Conservation (phyloP, 1,139 yeast genomes). For the Wickerhamomyces sp. region DNA sequence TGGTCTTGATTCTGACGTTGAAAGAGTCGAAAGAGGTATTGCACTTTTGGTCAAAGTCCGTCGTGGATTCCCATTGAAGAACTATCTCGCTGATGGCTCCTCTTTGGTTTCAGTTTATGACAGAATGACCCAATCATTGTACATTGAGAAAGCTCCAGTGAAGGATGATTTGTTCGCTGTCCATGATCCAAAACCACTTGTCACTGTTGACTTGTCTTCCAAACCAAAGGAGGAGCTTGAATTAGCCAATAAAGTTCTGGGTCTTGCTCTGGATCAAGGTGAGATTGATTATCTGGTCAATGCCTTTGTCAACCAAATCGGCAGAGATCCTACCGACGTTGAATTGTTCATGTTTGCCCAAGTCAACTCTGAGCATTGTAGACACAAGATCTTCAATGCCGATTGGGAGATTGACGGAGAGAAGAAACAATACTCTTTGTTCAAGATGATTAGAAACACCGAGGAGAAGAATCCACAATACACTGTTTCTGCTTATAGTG, state of each 20-base stretch:
- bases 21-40: slow-evolving; percentile 87
- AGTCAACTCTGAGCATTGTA: slow-evolving; percentile 98
- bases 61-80: slow-evolving; percentile 59
- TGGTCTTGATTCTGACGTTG: slow-evolving; percentile 66
- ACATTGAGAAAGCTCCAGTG: slow-evolving; percentile 53
- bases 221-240: slow-evolving; percentile 55
- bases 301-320: slow-evolving; percentile 69
- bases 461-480: slow-evolving; percentile 74
- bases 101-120: slow-evolving; percentile 71
- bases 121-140: slow-evolving; percentile 87
- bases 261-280: slow-evolving; percentile 87
- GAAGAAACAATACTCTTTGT: slow-evolving; percentile 67
- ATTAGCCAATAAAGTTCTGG: slow-evolving; percentile 76
- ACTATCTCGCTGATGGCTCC: slow-evolving; percentile 46
- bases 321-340: slow-evolving; percentile 95
- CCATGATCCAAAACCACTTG: slow-evolving; percentile 82
- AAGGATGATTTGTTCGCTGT: slow-evolving; percentile 70
- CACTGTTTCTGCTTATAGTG: slow-evolving; percentile 93
- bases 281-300: slow-evolving; percentile 84
- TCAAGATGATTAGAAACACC: slow-evolving; percentile 95
- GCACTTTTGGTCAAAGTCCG: slow-evolving; percentile 67
- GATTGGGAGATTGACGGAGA: slow-evolving; percentile 95
- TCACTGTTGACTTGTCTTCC: slow-evolving; percentile 58
- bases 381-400: slow-evolving; percentile 98
- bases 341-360: slow-evolving; percentile 99